Evolutionary conservation across 2,329 filamentous ascomycete species (phyloP), one percentile per base, ranked within the genome.

Genomic region (Ophiostoma ips): DNA sequence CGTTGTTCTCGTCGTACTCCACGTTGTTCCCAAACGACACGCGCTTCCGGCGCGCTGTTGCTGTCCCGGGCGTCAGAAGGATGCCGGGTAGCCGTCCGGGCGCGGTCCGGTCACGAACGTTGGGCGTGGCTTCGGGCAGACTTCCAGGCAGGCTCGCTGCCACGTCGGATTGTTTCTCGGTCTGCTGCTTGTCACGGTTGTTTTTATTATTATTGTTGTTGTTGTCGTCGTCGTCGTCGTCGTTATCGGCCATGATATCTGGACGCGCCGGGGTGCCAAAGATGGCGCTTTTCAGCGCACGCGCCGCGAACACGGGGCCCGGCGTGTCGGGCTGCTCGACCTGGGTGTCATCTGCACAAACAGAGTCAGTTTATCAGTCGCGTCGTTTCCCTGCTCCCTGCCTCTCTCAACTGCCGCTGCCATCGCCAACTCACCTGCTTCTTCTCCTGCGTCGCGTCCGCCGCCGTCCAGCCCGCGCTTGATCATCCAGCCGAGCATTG

Each of bases 1-100:
- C 62, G 52, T 58, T 59, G 18, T 56, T 63, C 5, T 66, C 65
- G 18, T 71, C 71, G 37, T 67, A 64, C 16, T 67, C 59, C 12
- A 80, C 71, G 47, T 80, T 77, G 51, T 71, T 68, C 12, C 74
- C 77, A 57, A 83, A 83, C 0, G 79, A 81, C 21, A 83, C 79
- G 56, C 76, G 77, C 60, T 83, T 83, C 40, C 76, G 71, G 48
- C 73, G 71, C 40, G 75, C 68, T 2, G 77, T 72, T 15, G 70
- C 77, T 2, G 77, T 81, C 1, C 79, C 79, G 0, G 79, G 79
- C 0, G 79, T 83, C 44, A 83, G 62, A 3, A 83, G 67, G 40
- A 83, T 83, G 1, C 79, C 77, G 4, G 70, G 66, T 0, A 72
- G 73, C 55, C 51, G 51, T 0, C 36, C 45, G 7, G 55, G 52